Evolutionary conservation across 2,329 filamentous ascomycete species (phyloP).

Genomic region (Diaporthe helianthi): DNA sequence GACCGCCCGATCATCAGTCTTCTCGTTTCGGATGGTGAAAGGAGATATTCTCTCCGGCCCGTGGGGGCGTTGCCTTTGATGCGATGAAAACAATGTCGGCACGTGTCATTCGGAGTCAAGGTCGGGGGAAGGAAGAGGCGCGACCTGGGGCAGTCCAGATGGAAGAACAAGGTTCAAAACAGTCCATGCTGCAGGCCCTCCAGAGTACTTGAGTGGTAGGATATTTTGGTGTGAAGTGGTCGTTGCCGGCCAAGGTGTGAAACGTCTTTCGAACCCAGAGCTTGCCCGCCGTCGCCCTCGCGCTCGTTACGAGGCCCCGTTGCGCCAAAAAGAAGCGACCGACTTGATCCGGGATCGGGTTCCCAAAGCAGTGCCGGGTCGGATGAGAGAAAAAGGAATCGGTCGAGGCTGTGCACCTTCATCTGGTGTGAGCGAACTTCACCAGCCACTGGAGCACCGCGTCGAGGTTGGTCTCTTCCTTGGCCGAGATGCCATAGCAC

Average conservation of each 20-base stretch:
- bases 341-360: conserved; percentile 18
- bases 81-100: conserved; percentile 18
- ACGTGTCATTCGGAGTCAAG: background rate
- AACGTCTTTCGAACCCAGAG: conserved; percentile 34
- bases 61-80: conserved; percentile 24
- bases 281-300: conserved; percentile 28
- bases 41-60: conserved; percentile 14
- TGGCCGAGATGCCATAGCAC: conserved; percentile 98
- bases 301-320: conserved; percentile 28
- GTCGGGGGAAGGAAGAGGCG: background rate
- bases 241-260: conserved; percentile 35
- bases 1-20: conserved; percentile 22
- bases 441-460: conserved; percentile 97
- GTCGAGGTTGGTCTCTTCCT: conserved; percentile 98
- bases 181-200: conserved; percentile 22
- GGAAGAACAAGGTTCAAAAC: background rate
- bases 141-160: conserved; percentile 1
- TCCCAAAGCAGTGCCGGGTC: conserved; percentile 8
- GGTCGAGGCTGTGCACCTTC: conserved; percentile 40
- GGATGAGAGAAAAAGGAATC: conserved; percentile 27
- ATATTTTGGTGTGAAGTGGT: conserved; percentile 33
- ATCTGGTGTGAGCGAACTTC: conserved; percentile 77
- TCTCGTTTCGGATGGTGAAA: conserved; percentile 9
- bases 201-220: conserved; percentile 9
- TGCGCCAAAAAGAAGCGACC: conserved; percentile 33